Evolutionary conservation across 2,329 filamentous ascomycete genomes (phyloP), one percentile per base, ranked within the genome.

Genomic region (Metarhizium humberi): DNA sequence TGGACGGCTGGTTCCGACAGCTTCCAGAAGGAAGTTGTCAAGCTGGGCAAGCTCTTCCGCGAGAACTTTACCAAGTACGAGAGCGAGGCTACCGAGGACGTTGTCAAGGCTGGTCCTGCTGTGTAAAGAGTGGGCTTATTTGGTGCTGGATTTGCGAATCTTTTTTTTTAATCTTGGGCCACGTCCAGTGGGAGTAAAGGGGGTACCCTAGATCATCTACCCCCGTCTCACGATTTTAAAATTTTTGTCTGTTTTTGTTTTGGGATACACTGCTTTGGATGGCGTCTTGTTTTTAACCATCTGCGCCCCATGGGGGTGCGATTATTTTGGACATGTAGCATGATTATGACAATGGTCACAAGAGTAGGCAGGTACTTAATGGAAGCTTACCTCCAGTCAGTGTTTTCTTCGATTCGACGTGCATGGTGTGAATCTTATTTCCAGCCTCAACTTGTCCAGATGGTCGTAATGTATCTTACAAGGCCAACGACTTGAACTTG

Each of bases 21-120:
- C 76, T 97, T 97, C 83, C 81, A 85, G 68, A 78, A 78, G 53
- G 92, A 96, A 74, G 92, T 97, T 48, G 86, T 80, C 72, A 97
- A 96, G 81, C 85, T 99, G 40, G 94, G 86, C 66, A 78, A 75
- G 60, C 82, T 97, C 60, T 99, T 99, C 81, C 84, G 86, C 67
- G 90, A 96, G 76, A 99, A 99, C 83, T 99, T 99, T 78, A 85
- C 90, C 79, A 96, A 96, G 81, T 96, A 95, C 78, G 80, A 86
- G 66, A 85, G 85, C 64, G 84, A 95, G 73, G 90, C 91, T 30
- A 92, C 89, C 36, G 78, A 81, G 63, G 88, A 92, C 42, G 88
- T 92, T 51, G 83, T 89, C 73, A 84, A 81, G 66, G 84, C 85
- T 52, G 83, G 81, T 7, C 83, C 83, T 40, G 47, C 56, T 14